Evolutionary conservation across 2,329 filamentous ascomycete genomes (phyloP).

Genomic region (Stagonosporopsis cucurbitacearum): DNA sequence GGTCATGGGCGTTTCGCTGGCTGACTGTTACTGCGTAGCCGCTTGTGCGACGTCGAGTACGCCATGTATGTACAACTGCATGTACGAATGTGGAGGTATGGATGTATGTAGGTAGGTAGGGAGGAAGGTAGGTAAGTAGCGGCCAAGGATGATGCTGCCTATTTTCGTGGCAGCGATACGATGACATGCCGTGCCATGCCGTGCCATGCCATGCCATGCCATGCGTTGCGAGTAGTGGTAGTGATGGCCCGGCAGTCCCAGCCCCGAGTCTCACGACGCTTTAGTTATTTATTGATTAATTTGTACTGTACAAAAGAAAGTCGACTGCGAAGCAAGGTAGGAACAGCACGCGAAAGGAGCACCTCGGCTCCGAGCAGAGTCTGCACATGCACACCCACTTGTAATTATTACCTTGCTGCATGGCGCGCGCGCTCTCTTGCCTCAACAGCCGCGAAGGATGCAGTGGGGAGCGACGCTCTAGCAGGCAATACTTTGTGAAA

Average conservation of each 20-base stretch:
- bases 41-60: not conserved
- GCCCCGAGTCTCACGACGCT: not conserved
- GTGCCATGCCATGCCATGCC: too few species aligned
- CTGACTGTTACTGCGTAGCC: not conserved
- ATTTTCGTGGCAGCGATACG: not conserved
- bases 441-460: not conserved
- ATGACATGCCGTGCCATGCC: too few species aligned
- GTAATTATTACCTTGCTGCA: not conserved
- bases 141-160: not conserved
- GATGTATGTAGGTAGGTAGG: too few species aligned
- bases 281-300: too few species aligned
- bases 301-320: too few species aligned
- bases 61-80: too few species aligned
- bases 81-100: too few species aligned
- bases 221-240: too few species aligned
- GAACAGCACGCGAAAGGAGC: not conserved
- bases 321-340: too few species aligned
- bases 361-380: not conserved
- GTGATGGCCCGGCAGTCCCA: not conserved
- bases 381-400: not conserved
- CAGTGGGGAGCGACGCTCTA: not conserved
- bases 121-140: too few species aligned
- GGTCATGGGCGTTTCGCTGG: not conserved
- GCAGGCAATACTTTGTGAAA: slow-evolving; percentile 5
- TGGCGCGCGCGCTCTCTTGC: not conserved